Evolutionary conservation across 805 yeast genomes (phyloP), one percentile per base, ranked within the genome.

Genomic region (Barnettozyma salicaria): DNA sequence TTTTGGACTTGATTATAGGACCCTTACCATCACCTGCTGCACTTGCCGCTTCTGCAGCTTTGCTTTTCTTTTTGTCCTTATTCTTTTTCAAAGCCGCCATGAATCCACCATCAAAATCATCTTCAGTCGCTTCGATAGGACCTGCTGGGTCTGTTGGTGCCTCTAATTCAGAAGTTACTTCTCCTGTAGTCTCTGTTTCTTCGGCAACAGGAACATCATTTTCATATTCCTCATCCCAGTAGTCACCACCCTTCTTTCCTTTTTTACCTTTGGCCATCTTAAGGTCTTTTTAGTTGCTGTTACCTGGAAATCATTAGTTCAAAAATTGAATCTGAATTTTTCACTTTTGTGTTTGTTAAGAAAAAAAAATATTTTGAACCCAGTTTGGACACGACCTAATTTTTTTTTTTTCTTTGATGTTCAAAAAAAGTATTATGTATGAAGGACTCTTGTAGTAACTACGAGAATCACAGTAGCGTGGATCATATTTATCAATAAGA

Each of bases 1-100:
- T 88, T 74, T 90, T 92, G 40, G 90, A 77, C 63, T 89, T 87
- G 56, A 88, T 70, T 47, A 77, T 73, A 32, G 90, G 87, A 21
- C 75, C 87, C 22, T 58, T 63, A 33, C 70, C 76, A 33, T 66
- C 60, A 36, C 60, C 58, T 42, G 67, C 64, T 21, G 36, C 39
- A 10, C 59, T 64, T 44, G 74, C 72, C 37, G 74, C 74, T 50
- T 76, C 78, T 43, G 75, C 78, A 44, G 76, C 80, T 42, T 72
- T 78, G 61, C 78, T 78, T 31, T 71, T 79, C 48, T 75, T 78
- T 72, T 84, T 85, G 60, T 75, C 74, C 65, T 85, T 85, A 41
- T 90, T 79, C 47, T 72, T 76, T 62, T 84, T 76, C 63, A 89
- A 74, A 29, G 95, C 82, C 34, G 88, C 74, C 76, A 90, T 76